Evolutionary conservation across 805 yeast species (phyloP), one percentile per base, ranked within the genome.

Genomic region (Peterozyma toletana): DNA sequence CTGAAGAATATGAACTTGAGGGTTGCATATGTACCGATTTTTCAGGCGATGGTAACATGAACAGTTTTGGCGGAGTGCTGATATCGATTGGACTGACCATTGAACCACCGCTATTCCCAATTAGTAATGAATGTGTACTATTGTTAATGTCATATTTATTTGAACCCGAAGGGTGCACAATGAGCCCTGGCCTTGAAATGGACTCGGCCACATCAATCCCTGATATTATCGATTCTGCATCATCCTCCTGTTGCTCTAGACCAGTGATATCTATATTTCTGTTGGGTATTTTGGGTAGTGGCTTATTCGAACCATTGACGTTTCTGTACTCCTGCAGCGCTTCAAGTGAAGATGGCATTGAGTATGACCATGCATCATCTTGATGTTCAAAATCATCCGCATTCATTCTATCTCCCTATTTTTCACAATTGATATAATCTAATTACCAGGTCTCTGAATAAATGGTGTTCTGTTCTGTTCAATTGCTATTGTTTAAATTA

Each of bases 1-100:
- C 35, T 11, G 55, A 49, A 5, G 37, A 42, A 6, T 58, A 49
- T 11, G 62, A 58, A 6, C 50, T 45, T 1, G 63, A 56, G 5
- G 54, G 33, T 1, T 35, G n/a, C 18, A 11, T 58, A 56, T 37
- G 56, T 47, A 16, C 45, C 31, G n/a, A 43, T 30, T 21, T 44
- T 41, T 16, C 27, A 21, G 27, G 27, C 7, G 27, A 21, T 21
- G 27, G 27, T 5, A 21, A 7, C 27, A 21, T 21, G 27, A 21
- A 21, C 27, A 21, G 43, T 29, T 46, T 37, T 3, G 45, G 45
- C 13, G 40, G 45, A 13, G 45, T 38, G 5, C 38, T 38, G n/a
- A 42, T 33, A 21, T 21, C 27, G 7, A 21, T 21, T 21, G 27
- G 27, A 21, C 27, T 21, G 27, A 21, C 27, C 27, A 21, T 21